Percentiles rank a stretch among this genome's conserved stretches.
Evolutionary conservation across 2,329 filamentous ascomycete genomes (phyloP).

Genomic region (Colletotrichum ledebouriae): DNA sequence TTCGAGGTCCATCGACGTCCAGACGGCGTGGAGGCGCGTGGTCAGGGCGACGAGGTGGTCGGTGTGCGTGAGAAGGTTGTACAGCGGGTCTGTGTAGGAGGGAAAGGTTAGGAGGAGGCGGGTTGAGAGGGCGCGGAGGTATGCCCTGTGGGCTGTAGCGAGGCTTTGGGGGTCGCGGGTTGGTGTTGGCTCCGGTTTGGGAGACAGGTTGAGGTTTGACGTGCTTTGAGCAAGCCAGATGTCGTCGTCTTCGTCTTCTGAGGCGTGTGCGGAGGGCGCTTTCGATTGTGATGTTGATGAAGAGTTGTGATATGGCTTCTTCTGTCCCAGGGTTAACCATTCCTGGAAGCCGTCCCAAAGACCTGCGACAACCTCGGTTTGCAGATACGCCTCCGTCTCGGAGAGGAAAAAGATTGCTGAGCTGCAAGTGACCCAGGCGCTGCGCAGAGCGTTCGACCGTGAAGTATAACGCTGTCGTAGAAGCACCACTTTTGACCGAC

Average conservation of each 20-base stretch:
- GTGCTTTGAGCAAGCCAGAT: slow-evolving; percentile 56
- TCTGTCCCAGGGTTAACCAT: slow-evolving; percentile 73
- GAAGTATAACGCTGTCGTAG: slow-evolving; percentile 74
- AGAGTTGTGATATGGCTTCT: slow-evolving; percentile 24
- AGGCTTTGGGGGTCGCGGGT: slow-evolving; percentile 86
- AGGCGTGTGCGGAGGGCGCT: slow-evolving; percentile 1
- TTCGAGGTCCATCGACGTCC: slow-evolving; percentile 84
- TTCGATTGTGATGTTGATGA: background rate
- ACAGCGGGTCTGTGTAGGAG: slow-evolving; percentile 74
- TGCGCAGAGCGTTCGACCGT: slow-evolving; percentile 78
- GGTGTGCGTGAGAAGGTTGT: slow-evolving; percentile 77
- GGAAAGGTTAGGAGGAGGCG: slow-evolving; percentile 75
- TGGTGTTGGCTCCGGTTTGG: slow-evolving; percentile 49
- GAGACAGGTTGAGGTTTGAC: slow-evolving; percentile 37
- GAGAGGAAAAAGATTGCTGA: slow-evolving; percentile 90
- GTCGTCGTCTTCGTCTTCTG: slow-evolving; percentile 49
- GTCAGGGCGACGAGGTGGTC: slow-evolving; percentile 86
- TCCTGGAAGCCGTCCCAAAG: slow-evolving; percentile 83
- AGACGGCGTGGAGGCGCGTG: slow-evolving; percentile 80
- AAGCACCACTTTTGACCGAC: slow-evolving; percentile 70
- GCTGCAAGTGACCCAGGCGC: slow-evolving; percentile 90
- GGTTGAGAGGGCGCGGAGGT: slow-evolving; percentile 77
- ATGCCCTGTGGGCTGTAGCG: slow-evolving; percentile 81
- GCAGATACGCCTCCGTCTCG: slow-evolving; percentile 88
- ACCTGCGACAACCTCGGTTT: slow-evolving; percentile 86